Conservation (phyloP, 495 filamentous ascomycete genomes). For the Hypoxylon crocopeplum region DNA sequence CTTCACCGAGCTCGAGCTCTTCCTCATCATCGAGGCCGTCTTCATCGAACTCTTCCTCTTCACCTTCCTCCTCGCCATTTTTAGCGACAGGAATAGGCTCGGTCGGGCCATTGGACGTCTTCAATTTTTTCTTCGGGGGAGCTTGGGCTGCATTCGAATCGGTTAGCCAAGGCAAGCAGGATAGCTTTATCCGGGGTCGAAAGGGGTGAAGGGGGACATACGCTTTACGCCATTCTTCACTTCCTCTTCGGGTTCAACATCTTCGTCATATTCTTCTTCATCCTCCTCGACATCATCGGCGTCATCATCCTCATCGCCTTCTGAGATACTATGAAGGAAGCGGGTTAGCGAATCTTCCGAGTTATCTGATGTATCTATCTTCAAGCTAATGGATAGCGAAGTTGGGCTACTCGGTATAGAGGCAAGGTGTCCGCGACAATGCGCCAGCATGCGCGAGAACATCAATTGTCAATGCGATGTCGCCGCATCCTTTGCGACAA, state of each 20-base stretch:
- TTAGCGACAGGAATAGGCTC: constrained; percentile 38
- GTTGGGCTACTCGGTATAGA: not conserved
- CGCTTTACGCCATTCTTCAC: constrained; percentile 41
- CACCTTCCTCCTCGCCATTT: constrained; percentile 42
- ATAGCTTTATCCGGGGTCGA: not conserved
- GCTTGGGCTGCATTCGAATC: constrained; percentile 37
- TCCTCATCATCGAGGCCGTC: constrained; percentile 37
- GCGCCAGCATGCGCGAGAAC: constrained; percentile 28
- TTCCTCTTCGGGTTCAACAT: constrained; percentile 37
- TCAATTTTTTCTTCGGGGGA: constrained; percentile 57
- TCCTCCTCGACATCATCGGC: constrained; percentile 52
- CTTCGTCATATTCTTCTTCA: constrained; percentile 43
- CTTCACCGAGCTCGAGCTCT: constrained; percentile 43
- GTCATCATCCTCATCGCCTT: constrained; percentile 47
- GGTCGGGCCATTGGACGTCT: constrained; percentile 43
- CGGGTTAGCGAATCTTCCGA: constrained; percentile 11
- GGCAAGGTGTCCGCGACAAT: constrained; percentile 31
- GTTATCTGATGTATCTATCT: not conserved
- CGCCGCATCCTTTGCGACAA: constrained; percentile 35
- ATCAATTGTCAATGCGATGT: not conserved
- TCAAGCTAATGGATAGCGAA: not conserved
- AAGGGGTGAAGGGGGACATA: constrained; percentile 12
- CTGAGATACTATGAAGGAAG: constrained; percentile 30
- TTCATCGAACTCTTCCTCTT: constrained; percentile 44
- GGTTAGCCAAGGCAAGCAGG: constrained; percentile 19